Conservation (phyloP, 306 rosid species). For the Oxytropis ochrocephala region DNA sequence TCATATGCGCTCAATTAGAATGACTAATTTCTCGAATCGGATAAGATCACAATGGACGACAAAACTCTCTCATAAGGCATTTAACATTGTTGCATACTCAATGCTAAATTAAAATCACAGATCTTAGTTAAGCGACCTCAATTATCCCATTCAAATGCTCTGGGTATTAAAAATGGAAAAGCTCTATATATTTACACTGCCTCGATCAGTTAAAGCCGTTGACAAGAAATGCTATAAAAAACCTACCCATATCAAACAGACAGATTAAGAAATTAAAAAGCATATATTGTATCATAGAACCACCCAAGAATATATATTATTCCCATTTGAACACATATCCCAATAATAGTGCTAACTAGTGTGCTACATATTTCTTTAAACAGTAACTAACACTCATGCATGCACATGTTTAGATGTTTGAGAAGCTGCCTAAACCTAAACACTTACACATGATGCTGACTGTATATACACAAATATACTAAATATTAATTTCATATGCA, state of each 20-base stretch:
- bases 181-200: neutral
- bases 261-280: neutral
- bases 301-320: conserved; percentile 33
- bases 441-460: conserved; percentile 47
- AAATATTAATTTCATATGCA: neutral
- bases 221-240: neutral
- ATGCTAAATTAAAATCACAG: too few relatives aligned
- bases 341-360: conserved; percentile 43
- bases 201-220: neutral
- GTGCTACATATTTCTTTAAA: conserved; percentile 22
- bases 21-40: too few relatives aligned
- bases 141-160: too few relatives aligned
- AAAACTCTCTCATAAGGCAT: too few relatives aligned
- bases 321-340: conserved; percentile 50
- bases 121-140: too few relatives aligned
- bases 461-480: conserved; percentile 27
- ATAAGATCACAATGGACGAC: too few relatives aligned
- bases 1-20: too few relatives aligned
- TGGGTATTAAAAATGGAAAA: too few relatives aligned
- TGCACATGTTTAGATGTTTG: conserved; percentile 37
- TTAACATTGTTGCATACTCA: too few relatives aligned
- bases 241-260: neutral
- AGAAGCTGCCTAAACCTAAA: conserved; percentile 20
- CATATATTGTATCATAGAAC: conserved; percentile 6
- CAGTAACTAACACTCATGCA: conserved; percentile 21